These are phyloP conservation scores for Nematocida ironsii DNA, from an alignment of 371 early-diverging fungal genomes.

Conservation along the genomic window DNA sequence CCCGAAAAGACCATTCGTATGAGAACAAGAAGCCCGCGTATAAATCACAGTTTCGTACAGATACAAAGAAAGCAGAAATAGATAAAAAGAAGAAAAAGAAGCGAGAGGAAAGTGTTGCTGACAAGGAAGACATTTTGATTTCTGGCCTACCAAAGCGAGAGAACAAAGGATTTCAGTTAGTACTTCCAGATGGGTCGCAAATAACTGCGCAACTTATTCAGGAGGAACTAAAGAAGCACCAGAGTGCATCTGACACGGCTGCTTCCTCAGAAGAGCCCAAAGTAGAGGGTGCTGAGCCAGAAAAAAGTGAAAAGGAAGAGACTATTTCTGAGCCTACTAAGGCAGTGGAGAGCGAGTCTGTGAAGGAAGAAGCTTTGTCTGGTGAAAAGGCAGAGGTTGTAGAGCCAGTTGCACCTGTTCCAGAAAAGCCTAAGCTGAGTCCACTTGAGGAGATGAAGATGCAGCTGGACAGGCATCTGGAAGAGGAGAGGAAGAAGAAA, in stretches of 20 bases:
- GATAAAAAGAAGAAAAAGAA: slow-evolving; percentile 32
- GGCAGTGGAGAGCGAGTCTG: background rate
- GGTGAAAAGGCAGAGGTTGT: no score
- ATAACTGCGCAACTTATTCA: slow-evolving; percentile 8
- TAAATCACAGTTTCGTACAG: slow-evolving; percentile 12
- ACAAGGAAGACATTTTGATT: background rate
- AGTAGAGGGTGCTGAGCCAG: background rate
- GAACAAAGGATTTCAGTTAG: slow-evolving; percentile 16
- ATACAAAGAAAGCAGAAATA: background rate
- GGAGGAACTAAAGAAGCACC: slow-evolving; percentile 43
- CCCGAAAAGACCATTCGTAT: background rate
- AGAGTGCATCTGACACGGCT: background rate
- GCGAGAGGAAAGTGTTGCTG: background rate
- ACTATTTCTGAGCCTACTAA: background rate
- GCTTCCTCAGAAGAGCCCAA: background rate
- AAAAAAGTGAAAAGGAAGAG: background rate
- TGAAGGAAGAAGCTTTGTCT: background rate
- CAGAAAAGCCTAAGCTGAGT: no score
- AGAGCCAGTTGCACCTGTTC: no score
- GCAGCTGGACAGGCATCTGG: background rate
- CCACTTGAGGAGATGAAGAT: background rate
- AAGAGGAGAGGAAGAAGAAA: background rate
- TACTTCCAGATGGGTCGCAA: slow-evolving; percentile 11
- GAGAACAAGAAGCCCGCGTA: slow-evolving; percentile 5
- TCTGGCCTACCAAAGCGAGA: slow-evolving; percentile 14